Evolutionary conservation across 2,329 filamentous ascomycete genomes (phyloP).

Genomic region (Sphaerulina populicola): DNA sequence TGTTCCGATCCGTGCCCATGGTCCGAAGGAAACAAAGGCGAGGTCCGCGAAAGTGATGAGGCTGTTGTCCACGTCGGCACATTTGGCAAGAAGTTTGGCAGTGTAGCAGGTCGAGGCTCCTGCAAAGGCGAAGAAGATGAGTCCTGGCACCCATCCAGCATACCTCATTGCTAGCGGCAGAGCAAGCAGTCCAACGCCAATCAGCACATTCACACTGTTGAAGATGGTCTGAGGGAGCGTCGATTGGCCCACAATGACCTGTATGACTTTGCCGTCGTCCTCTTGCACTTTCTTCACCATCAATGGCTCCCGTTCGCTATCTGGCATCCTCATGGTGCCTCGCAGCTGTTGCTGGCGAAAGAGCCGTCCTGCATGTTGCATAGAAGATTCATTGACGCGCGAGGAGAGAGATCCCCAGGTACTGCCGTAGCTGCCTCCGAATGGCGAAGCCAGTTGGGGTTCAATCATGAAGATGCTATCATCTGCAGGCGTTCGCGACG

Average conservation of each 20-base stretch:
- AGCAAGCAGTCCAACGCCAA: slow-evolving; percentile 82
- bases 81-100: slow-evolving; percentile 73
- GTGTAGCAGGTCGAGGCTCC: slow-evolving; percentile 77
- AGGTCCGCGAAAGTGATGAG: slow-evolving; percentile 92
- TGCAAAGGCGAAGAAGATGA: slow-evolving; percentile 63
- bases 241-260: slow-evolving; percentile 84
- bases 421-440: slow-evolving; percentile 63
- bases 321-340: slow-evolving; percentile 34
- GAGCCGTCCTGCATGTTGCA: slow-evolving; percentile 48
- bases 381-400: slow-evolving; percentile 49
- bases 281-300: slow-evolving; percentile 85
- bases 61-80: slow-evolving; percentile 73
- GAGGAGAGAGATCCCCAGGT: slow-evolving; percentile 54
- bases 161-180: slow-evolving; percentile 81
- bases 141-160: slow-evolving; percentile 78
- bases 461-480: slow-evolving; percentile 44
- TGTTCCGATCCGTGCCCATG: slow-evolving; percentile 68
- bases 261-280: slow-evolving; percentile 70
- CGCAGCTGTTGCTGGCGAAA: slow-evolving; percentile 43
- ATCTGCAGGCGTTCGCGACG: slow-evolving; percentile 25
- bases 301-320: slow-evolving; percentile 56
- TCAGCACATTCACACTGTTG: slow-evolving; percentile 89
- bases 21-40: slow-evolving; percentile 82
- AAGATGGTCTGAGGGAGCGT: slow-evolving; percentile 92
- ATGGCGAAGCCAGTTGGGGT: slow-evolving; percentile 54